Conservation (phyloP, 2,329 filamentous ascomycete genomes). For the Fusarium buharicum region DNA sequence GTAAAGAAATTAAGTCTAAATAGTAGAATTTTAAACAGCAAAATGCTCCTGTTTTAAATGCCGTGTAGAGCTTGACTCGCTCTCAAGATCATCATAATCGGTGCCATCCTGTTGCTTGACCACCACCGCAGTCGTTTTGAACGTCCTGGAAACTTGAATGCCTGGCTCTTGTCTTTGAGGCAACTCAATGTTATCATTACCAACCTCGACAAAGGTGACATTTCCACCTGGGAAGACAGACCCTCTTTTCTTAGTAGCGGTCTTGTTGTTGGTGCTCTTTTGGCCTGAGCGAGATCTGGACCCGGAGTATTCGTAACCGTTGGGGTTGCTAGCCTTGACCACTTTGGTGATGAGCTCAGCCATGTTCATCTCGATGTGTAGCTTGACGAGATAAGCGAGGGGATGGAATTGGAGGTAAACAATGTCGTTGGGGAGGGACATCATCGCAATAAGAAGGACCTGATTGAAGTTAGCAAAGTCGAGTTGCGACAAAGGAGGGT, state of each 20-base stretch:
- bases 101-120: constrained; percentile 34
- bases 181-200: constrained; percentile 37
- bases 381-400: constrained; percentile 62
- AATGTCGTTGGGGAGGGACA: constrained; percentile 47
- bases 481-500: accelerated
- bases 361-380: constrained; percentile 66
- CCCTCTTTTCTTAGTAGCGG: constrained; percentile 22
- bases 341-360: constrained; percentile 61
- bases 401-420: constrained; percentile 61
- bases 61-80: constrained; percentile 43
- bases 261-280: constrained; percentile 32
- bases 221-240: constrained; percentile 40
- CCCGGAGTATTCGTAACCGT: constrained; percentile 42
- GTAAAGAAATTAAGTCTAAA: no score
- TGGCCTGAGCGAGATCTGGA: constrained; percentile 33
- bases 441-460: constrained; percentile 47
- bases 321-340: constrained; percentile 42
- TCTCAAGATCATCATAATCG: constrained; percentile 41
- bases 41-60: constrained; percentile 40
- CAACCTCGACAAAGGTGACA: constrained; percentile 36
- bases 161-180: constrained; percentile 26
- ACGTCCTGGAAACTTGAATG: constrained; percentile 44
- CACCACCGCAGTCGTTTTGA: constrained; percentile 39
- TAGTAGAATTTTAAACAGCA: constrained; percentile 7
- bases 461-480: constrained; percentile 16